Conservation (phyloP, 2,329 filamentous ascomycete species). For the Colletotrichum sp. region DNA sequence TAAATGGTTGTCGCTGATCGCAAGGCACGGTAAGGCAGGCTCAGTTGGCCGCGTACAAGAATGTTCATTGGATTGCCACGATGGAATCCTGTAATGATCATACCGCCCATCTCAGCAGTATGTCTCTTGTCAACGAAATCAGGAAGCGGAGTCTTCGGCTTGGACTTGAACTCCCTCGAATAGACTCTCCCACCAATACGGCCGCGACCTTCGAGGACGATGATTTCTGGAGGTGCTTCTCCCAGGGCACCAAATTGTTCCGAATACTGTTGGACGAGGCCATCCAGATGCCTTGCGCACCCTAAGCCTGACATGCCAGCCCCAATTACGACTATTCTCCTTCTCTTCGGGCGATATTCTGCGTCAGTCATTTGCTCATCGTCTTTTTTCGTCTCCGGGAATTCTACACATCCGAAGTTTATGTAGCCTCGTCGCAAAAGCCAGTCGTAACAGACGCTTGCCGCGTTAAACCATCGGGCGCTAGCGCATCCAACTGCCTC, state of each 20-base stretch:
- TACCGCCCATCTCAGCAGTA: slow-evolving; percentile 96
- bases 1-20: slow-evolving; percentile 86
- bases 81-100: slow-evolving; percentile 98
- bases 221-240: slow-evolving; percentile 73
- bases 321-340: slow-evolving; percentile 84
- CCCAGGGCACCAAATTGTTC: slow-evolving; percentile 68
- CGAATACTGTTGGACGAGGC: slow-evolving; percentile 81
- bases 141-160: slow-evolving; percentile 53
- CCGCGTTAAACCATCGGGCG: slow-evolving; percentile 85
- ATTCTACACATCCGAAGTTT: slow-evolving; percentile 90
- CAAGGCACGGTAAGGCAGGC: slow-evolving; percentile 83
- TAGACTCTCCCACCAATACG: slow-evolving; percentile 93
- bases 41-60: slow-evolving; percentile 88
- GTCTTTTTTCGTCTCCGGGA: slow-evolving; percentile 47
- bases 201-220: slow-evolving; percentile 85
- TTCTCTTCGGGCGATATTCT: slow-evolving; percentile 38
- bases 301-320: slow-evolving; percentile 94
- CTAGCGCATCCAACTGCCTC: slow-evolving; percentile 93
- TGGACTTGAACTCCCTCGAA: slow-evolving; percentile 73
- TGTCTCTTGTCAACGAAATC: slow-evolving; percentile 64
- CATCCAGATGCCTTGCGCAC: slow-evolving; percentile 89
- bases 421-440: slow-evolving; percentile 90
- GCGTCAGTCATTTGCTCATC: slow-evolving; percentile 45
- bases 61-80: slow-evolving; percentile 93
- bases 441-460: slow-evolving; percentile 91